phyloP scores from a whole-genome alignment of 176 grass and related monocot genomes.

The Cenchrus americanus region DNA sequence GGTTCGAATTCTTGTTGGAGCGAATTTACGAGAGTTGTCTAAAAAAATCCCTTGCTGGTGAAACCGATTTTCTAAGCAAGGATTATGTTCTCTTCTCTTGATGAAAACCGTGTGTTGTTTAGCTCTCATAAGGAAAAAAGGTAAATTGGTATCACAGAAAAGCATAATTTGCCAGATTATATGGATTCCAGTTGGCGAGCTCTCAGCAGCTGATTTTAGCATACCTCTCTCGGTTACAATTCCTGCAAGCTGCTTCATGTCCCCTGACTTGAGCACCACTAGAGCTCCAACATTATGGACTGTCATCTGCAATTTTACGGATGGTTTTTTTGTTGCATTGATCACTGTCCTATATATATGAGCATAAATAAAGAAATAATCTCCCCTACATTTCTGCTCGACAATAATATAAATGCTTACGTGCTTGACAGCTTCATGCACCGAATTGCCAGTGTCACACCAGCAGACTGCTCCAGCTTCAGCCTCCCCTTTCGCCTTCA shows the following conservation, averaged over 20 bases:
- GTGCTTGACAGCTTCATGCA: conserved; percentile 70
- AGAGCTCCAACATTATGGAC: conserved; percentile 78
- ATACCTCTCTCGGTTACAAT: conserved; percentile 95
- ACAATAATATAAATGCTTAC: conserved; percentile 38
- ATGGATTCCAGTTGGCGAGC: neutral
- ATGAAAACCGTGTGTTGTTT: neutral
- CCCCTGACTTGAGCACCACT: conserved; percentile 83
- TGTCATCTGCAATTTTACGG: conserved; percentile 70
- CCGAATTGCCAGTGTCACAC: conserved; percentile 64
- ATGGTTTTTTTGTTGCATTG: neutral
- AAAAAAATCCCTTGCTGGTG: no score
- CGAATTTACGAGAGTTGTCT: no score
- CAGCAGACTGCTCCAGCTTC: conserved; percentile 63
- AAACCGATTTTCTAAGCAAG: no score
- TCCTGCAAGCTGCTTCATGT: conserved; percentile 72
- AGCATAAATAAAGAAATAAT: neutral
- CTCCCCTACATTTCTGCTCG: neutral
- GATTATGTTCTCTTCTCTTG: no score
- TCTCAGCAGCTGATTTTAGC: neutral
- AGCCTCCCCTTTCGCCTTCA: conserved; percentile 73
- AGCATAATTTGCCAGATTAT: neutral
- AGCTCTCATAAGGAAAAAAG: neutral
- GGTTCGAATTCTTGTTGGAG: no score
- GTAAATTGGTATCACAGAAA: neutral
- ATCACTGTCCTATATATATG: neutral